Percentiles rank a stretch among this genome's conserved stretches.
Evolutionary conservation across 2,329 filamentous ascomycete genomes (phyloP).

Genomic region (Xylariomycetidae sp.): DNA sequence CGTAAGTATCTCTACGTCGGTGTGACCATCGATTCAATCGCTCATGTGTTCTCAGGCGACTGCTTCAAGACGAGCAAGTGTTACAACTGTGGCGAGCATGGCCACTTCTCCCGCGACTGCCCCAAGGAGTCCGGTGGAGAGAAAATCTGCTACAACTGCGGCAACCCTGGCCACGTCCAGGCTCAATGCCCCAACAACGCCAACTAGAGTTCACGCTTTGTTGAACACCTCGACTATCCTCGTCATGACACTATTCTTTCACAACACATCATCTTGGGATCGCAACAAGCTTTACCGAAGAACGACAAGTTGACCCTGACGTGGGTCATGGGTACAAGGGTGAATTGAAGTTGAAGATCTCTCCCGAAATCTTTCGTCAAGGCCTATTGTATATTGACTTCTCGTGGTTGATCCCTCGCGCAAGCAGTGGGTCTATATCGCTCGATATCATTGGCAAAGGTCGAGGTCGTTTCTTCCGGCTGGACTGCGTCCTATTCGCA

Average conservation of each 20-base stretch:
- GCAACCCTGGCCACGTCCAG: constrained; percentile 82
- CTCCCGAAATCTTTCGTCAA: constrained; percentile 13
- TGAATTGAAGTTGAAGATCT: constrained; percentile 11
- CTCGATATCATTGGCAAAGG: neutral
- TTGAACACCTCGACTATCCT: constrained; percentile 7
- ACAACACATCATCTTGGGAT: constrained; percentile 5
- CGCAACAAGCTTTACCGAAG: constrained; percentile 7
- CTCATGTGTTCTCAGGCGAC: constrained; percentile 49
- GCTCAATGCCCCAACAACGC: constrained; percentile 68
- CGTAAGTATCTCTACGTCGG: constrained; percentile 43
- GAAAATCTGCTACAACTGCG: constrained; percentile 98
- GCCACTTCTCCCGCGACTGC: constrained; percentile 94
- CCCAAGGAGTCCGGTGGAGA: constrained; percentile 84
- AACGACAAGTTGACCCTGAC: too few relatives aligned
- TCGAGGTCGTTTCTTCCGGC: neutral
- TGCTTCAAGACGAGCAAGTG: constrained; percentile 99
- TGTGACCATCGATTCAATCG: constrained; percentile 1
- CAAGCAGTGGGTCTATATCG: neutral
- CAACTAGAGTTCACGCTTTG: constrained; percentile 39
- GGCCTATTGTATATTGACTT: constrained; percentile 16
- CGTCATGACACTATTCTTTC: constrained; percentile 5
- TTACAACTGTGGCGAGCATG: constrained; percentile 96
- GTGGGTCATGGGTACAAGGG: constrained; percentile 13
- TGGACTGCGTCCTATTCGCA: too few relatives aligned
- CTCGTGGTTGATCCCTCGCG: neutral